Evolutionary conservation across 73 alveolate genomes (phyloP), one percentile per base, ranked within the genome.

Genomic region (Uronychia binucleata): DNA sequence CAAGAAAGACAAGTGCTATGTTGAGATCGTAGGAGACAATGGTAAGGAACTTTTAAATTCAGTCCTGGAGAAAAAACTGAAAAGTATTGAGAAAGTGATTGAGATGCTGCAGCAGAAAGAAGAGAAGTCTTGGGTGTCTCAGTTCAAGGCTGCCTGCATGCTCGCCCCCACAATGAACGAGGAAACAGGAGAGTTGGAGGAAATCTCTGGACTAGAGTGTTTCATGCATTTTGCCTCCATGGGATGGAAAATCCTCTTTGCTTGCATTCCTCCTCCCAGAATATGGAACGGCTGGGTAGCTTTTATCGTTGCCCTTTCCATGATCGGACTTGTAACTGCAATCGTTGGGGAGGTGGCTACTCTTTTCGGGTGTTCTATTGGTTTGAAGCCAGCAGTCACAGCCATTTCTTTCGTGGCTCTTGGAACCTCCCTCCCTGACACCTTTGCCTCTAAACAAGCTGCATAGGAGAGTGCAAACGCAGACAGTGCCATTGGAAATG

Each of bases 341-440:
- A 33, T 88, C 26, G 46, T 91, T 34, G 85, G 95, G 80, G 90
- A 75, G 87, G 34, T 86, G 29, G 91, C 96, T 8, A 75, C 82
- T 32, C 82, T 93, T 11, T 90, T 93, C 77, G 98, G 98, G 0
- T 93, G 98, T 82, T 77, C 80, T 0, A 91, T 93, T 31, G 93
- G 92, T 59, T 80, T 90, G n/a, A 86, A 87, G 58, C 90, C 85
- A 19, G 91, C 95, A 57, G 79, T 91, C 30, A 87, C 96, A 5
- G 94, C 94, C 30, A 81, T 93, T 34, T 87, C 91, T 28, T 33
- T 93, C 11, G 94, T 91, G 26, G 93, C 96, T 14, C 35, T 94
- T 27, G 98, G 98, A 31, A 85, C 94, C 1, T 88, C 96, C 1
- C 82, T 91, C 82, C 96, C 96, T 1, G 98, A 94, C 84, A 81